phyloP scores from a whole-genome alignment of 306 rosid species.

The Medicago ruthenica region DNA sequence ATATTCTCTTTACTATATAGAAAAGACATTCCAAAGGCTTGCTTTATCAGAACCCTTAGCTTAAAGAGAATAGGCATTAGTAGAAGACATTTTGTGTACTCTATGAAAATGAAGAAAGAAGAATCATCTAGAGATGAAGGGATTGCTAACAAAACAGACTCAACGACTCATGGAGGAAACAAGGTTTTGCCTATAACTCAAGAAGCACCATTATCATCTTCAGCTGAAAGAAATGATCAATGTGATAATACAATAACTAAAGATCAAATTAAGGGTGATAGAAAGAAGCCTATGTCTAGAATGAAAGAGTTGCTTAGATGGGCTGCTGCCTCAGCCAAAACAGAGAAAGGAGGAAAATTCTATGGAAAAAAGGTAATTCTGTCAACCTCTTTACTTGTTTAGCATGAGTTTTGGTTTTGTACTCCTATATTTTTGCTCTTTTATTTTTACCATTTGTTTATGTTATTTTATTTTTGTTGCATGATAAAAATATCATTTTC shows the following conservation, averaged over 20 bases:
- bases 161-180: constrained; percentile 57
- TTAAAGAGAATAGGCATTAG: constrained; percentile 49
- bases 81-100: constrained; percentile 42
- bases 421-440: no score
- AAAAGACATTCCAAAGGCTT: constrained; percentile 59
- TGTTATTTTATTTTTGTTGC: no score
- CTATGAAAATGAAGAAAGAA: constrained; percentile 73
- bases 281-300: constrained; percentile 65
- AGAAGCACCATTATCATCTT: constrained; percentile 56
- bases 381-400: background rate
- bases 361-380: constrained; percentile 60
- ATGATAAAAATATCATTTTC: no score
- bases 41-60: constrained; percentile 58
- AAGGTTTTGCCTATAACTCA: constrained; percentile 79
- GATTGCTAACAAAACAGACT: constrained; percentile 53
- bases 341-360: constrained; percentile 74
- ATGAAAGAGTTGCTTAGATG: constrained; percentile 91
- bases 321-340: constrained; percentile 76
- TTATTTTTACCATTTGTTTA: no score
- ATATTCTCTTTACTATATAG: constrained; percentile 50
- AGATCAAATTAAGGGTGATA: background rate
- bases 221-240: constrained; percentile 45
- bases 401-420: background rate
- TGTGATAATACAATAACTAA: constrained; percentile 40
- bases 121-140: constrained; percentile 53